Percentiles rank a stretch among this genome's conserved stretches.
phyloP scores from a whole-genome alignment of 169 alveolate species.

The Cryptosporidium sp. region DNA sequence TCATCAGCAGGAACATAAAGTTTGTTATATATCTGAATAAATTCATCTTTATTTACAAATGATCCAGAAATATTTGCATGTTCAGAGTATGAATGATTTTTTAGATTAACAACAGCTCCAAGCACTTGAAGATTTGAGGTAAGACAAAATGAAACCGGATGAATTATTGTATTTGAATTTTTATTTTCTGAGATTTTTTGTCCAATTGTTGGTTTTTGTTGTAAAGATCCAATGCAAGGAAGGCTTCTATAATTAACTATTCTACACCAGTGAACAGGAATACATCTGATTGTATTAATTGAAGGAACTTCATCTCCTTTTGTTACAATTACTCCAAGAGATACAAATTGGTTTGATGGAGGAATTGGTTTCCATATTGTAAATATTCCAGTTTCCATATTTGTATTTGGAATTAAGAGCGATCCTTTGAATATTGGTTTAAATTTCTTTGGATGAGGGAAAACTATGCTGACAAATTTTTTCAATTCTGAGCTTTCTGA shows the following conservation, averaged over 20 bases:
- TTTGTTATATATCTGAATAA: neutral
- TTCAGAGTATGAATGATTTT: conserved; percentile 10
- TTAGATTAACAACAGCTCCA: conserved; percentile 37
- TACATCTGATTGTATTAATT: conserved; percentile 22
- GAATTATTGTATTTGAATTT: neutral
- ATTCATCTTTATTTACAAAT: conserved; percentile 31
- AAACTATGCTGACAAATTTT: conserved; percentile 26
- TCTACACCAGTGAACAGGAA: conserved; percentile 68
- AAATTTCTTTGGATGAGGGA: conserved; percentile 56
- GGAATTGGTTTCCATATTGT: conserved; percentile 72
- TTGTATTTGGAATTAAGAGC: conserved; percentile 10
- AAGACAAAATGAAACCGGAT: conserved; percentile 51
- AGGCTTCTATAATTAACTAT: conserved; percentile 17
- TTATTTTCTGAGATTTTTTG: neutral
- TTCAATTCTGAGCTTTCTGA: conserved; percentile 64
- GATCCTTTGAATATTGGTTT: conserved; percentile 66
- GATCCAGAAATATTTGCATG: conserved; percentile 8
- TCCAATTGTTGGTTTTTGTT: neutral
- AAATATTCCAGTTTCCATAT: conserved; percentile 36
- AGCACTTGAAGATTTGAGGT: conserved; percentile 5
- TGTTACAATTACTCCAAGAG: conserved; percentile 46
- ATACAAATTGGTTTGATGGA: conserved; percentile 21
- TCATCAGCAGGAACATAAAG: conserved; percentile 33
- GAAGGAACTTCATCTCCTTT: conserved; percentile 44
- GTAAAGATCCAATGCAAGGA: conserved; percentile 42